These are phyloP conservation scores for Eragrostis tef DNA, from an alignment of 202 grass and related monocot genomes.

Conservation along the genomic window DNA sequence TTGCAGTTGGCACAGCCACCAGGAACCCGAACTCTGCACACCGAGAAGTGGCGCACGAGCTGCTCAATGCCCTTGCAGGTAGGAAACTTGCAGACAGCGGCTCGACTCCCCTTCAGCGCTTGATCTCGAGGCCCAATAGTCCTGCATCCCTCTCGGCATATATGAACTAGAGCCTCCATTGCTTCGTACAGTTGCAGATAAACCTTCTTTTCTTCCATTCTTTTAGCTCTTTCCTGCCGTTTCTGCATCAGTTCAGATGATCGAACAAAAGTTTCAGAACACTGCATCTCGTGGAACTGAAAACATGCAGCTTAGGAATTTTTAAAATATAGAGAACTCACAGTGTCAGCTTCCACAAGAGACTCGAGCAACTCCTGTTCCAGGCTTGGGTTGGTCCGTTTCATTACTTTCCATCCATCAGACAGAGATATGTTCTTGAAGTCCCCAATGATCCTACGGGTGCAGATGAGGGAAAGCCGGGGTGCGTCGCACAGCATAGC, in stretches of 20 bases:
- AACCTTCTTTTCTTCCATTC: slow-evolving; percentile 56
- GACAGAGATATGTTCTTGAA: slow-evolving; percentile 68
- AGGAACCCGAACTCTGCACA: slow-evolving; percentile 54
- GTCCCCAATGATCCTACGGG: slow-evolving; percentile 56
- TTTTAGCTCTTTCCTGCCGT: slow-evolving; percentile 54
- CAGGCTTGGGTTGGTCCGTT: slow-evolving; percentile 48
- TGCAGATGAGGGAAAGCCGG: slow-evolving; percentile 64
- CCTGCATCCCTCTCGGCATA: slow-evolving; percentile 73
- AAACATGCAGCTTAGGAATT: background rate
- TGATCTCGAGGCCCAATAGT: slow-evolving; percentile 74
- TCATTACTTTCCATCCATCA: slow-evolving; percentile 89
- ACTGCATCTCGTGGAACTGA: background rate
- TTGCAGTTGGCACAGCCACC: slow-evolving; percentile 78
- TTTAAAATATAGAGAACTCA: slow-evolving; percentile 41
- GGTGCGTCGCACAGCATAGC: slow-evolving; percentile 61
- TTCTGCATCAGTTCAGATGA: slow-evolving; percentile 52
- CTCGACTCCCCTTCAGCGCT: slow-evolving; percentile 53
- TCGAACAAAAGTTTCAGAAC: background rate
- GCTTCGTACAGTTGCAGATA: slow-evolving; percentile 70
- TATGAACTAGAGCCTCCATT: slow-evolving; percentile 80
- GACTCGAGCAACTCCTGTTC: slow-evolving; percentile 73
- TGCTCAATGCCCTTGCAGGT: slow-evolving; percentile 72
- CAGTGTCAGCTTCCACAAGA: slow-evolving; percentile 75
- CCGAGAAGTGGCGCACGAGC: slow-evolving; percentile 76
- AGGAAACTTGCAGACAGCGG: slow-evolving; percentile 53